phyloP scores from a whole-genome alignment of 345 rosid genomes.

The Eucalyptus camaldulensis region DNA sequence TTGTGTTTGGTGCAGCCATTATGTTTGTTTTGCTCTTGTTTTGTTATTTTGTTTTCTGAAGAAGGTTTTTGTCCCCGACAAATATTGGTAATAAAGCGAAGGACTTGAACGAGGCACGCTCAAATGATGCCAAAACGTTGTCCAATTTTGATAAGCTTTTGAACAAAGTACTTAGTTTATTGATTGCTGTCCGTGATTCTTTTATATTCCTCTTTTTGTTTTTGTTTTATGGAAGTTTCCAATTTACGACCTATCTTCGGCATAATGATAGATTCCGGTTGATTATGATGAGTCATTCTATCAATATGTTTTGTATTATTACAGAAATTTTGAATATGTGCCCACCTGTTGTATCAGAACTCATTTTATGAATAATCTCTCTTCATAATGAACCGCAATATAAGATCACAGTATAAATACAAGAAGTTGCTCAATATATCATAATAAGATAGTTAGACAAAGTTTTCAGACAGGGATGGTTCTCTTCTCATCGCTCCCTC shows the following conservation, averaged over 20 bases:
- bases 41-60: background rate
- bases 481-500: background rate
- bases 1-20: background rate
- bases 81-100: background rate
- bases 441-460: background rate
- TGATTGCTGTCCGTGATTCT: background rate
- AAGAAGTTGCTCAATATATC: background rate
- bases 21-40: too few species aligned
- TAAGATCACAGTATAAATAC: background rate
- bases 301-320: too few species aligned
- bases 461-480: background rate
- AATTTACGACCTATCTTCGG: too few species aligned
- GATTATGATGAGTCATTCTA: too few species aligned
- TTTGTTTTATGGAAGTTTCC: background rate
- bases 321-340: too few species aligned
- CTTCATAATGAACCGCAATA: too few species aligned
- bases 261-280: too few species aligned
- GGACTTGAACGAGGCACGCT: background rate
- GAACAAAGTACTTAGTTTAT: background rate
- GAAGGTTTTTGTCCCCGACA: background rate
- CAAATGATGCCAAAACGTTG: background rate
- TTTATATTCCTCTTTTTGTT: background rate
- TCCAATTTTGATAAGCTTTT: background rate
- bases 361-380: background rate
- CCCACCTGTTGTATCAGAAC: accelerated